Evolutionary conservation across 768 basidiomycete species (phyloP), one percentile per base, ranked within the genome.

Genomic region (Obba rivulosa): DNA sequence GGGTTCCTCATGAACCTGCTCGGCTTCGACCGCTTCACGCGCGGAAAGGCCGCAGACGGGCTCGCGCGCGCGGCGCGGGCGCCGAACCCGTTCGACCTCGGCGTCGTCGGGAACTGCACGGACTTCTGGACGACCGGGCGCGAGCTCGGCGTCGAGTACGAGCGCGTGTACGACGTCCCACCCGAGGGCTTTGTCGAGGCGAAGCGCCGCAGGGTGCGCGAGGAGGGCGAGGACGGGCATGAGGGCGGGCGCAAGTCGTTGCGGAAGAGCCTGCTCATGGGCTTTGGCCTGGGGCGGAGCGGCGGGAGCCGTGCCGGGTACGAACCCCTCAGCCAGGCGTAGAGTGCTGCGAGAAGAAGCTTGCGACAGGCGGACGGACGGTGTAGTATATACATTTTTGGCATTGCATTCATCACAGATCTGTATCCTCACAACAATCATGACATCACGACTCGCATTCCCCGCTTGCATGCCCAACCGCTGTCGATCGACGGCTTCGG

Each of bases 81-180:
- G 34, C 76, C 79, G 45, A 98, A 98, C 67, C 96, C 95, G 35
- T 99, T 98, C 64, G 92, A 96, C 66, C 58, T 88, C 18, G 94
- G 94, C 2, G 40, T 86, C 14, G 67, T 78, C 17, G 72, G 74
- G 48, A 94, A 94, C 62, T 94, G 92, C 65, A 81, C 78, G 58
- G 95, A 99, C 71, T 98, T 99, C 67, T 99, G 95, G 95, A 81
- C 81, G 42, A 78, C 78, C 48, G 91, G 93, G 20, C 74, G 74
- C 51, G 88, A 91, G 66, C 69, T 95, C 21, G 91, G 90, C 2
- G 88, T 99, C 40, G 85, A 94, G 63, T 99, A 96, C 68, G 88
- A 90, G 46, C 72, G 75, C 56, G 63, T 96, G 63, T 95, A 94
- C 68, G 91, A 93, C 66, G 81, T 98, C 21, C 93, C 94, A 4